These are phyloP conservation scores for Guyanaporus albipodus DNA, from an alignment of 768 basidiomycete genomes.

Conservation along the genomic window DNA sequence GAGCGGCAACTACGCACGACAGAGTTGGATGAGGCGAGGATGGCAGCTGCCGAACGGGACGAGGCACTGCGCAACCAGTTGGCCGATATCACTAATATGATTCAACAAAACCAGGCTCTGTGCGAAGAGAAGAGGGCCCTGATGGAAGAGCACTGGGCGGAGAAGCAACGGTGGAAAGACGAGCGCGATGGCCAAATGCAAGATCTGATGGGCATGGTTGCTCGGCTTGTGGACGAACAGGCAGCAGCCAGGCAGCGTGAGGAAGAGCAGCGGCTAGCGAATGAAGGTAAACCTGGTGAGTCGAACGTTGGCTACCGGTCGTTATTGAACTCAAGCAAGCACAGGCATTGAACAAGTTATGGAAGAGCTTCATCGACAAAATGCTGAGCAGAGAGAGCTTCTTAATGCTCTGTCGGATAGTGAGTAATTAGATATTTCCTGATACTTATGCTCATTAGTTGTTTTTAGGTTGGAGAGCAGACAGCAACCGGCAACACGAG, in stretches of 20 bases:
- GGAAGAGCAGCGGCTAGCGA: constrained; percentile 51
- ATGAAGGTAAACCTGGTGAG: constrained; percentile 56
- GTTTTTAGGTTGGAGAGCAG: constrained; percentile 61
- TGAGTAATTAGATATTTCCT: constrained; percentile 29
- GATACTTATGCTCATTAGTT: constrained; percentile 9
- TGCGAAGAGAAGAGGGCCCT: constrained; percentile 55
- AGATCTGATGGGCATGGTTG: constrained; percentile 59
- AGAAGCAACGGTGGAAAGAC: constrained; percentile 54
- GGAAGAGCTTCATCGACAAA: constrained; percentile 55
- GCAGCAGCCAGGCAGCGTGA: constrained; percentile 46
- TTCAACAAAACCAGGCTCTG: constrained; percentile 63
- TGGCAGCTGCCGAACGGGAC: constrained; percentile 60
- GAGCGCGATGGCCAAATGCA: constrained; percentile 56
- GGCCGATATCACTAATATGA: constrained; percentile 65
- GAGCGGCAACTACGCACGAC: constrained; percentile 56
- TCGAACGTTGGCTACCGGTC: constrained; percentile 5
- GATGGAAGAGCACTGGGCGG: constrained; percentile 59
- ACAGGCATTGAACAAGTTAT: constrained; percentile 59
- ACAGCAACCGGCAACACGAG: constrained; percentile 58
- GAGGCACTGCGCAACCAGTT: constrained; percentile 59
- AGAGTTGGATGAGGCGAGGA: constrained; percentile 59
- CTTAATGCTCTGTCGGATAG: constrained; percentile 54
- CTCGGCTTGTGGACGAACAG: constrained; percentile 53
- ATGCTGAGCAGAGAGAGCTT: constrained; percentile 54
- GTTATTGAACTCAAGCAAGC: constrained; percentile 5